A percentile compares a stretch with the other conserved stretches of the same genome.
Evolutionary conservation across 495 filamentous ascomycete species (phyloP).

Genomic region (Hypoxylon crocopeplum): DNA sequence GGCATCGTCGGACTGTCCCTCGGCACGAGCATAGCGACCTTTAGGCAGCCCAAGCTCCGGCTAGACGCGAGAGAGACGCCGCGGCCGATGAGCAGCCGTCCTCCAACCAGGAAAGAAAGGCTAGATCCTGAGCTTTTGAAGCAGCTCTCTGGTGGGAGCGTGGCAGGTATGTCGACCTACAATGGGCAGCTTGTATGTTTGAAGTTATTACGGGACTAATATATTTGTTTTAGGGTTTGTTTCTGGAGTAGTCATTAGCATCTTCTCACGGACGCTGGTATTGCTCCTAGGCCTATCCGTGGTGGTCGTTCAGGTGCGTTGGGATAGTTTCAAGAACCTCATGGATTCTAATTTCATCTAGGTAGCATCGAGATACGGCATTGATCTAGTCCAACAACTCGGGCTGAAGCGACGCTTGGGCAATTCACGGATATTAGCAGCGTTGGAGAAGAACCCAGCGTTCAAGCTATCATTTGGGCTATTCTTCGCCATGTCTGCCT

Average conservation of each 20-base stretch:
- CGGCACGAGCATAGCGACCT: constrained; percentile 34
- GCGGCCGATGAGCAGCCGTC: constrained; percentile 17
- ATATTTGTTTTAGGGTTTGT: constrained; percentile 64
- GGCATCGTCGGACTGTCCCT: constrained; percentile 34
- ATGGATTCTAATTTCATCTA: constrained; percentile 41
- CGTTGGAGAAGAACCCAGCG: constrained; percentile 69
- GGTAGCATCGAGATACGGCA: constrained; percentile 75
- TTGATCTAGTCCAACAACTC: constrained; percentile 62
- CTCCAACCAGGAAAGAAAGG: constrained; percentile 37
- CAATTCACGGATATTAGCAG: constrained; percentile 63
- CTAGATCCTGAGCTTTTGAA: constrained; percentile 62
- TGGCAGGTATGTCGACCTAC: constrained; percentile 56
- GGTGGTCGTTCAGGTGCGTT: constrained; percentile 71
- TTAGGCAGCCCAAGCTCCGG: constrained; percentile 22
- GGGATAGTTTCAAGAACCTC: not conserved
- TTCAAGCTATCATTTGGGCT: constrained; percentile 82
- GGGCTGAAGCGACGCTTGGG: constrained; percentile 44
- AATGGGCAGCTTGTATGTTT: not conserved
- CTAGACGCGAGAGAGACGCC: constrained; percentile 25
- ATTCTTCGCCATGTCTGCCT: constrained; percentile 80
- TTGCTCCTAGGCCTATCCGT: constrained; percentile 74
- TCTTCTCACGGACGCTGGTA: constrained; percentile 78
- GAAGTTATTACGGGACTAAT: not conserved
- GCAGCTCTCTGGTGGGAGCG: constrained; percentile 73
- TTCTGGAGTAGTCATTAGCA: constrained; percentile 71